Base-by-base conservation (phyloP, 352 stramenopile genomes). In the Phytophthora colocasiae region DNA sequence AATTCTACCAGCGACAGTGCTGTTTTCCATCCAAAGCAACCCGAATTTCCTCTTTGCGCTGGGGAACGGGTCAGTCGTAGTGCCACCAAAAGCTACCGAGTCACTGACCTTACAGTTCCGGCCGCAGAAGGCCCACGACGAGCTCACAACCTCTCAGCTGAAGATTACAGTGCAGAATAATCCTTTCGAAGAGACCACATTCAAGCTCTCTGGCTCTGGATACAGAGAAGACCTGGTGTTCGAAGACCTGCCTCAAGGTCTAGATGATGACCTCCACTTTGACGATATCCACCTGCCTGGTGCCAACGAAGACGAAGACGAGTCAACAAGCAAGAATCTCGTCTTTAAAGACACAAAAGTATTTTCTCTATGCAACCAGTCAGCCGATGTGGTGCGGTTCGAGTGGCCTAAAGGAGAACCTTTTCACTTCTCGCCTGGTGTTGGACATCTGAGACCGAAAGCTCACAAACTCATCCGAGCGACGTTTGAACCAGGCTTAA, bases 161-260 rank as follows among this genome's bases (percentile, higher is more conserved):
- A 92, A 92, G 63, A 82, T 98, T 19, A 91, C 78, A 0, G 91
- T 98, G 1, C 80, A 98, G 54, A 95, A 97, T 65, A 98, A 98
- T 36, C 74, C 77, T 14, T 98, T 97, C 58, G 93, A 97, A 55
- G 86, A 96, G 12, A 95, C 89, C 3, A 79, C 63, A 6, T 69
- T 98, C 29, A 84, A 80, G 44, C 58, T 98, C 15, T 63, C 66
- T 0, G 93, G 93, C 3, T 75, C 71, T 32, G 89, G 89, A 14
- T 97, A 95, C 60, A 74, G 71, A 61, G 89, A 97, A 58, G 89
- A 96, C 43, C 61, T 98, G 6, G 66, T 85, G 2, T 94, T 98
- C 41, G 90, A 98, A 55, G 89, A 97, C 31, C 72, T 98, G 12
- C 88, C 89, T 14, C 58, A 76, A 49, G 82, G 77, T 2, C 58